Percentiles rank a stretch among this genome's conserved stretches.
Evolutionary conservation across 371 early-diverging fungal species (phyloP).

Genomic region (Entomophthora muscae): DNA sequence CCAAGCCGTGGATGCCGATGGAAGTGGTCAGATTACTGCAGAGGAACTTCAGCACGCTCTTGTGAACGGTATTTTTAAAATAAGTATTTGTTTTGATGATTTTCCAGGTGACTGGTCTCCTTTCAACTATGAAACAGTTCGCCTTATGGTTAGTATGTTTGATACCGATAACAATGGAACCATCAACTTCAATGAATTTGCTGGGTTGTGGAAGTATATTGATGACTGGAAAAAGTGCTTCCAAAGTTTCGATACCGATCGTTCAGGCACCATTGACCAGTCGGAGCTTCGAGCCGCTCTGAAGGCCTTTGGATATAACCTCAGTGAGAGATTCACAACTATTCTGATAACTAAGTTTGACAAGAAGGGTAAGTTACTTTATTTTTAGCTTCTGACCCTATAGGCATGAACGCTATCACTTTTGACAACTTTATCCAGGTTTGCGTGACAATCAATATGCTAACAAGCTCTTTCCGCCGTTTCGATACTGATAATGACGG

Average conservation of each 20-base stretch:
- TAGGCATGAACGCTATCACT: conserved; percentile 11
- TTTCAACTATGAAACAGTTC: conserved; percentile 49
- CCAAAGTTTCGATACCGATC: conserved; percentile 39
- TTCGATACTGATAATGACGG: conserved; percentile 39
- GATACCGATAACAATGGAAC: conserved; percentile 39
- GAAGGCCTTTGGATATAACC: conserved; percentile 41
- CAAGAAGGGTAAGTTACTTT: conserved; percentile 24
- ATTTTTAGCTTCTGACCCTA: not conserved
- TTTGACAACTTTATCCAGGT: conserved; percentile 50
- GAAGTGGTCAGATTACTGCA: conserved; percentile 17
- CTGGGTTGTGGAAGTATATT: conserved; percentile 32
- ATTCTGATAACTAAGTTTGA: conserved; percentile 38
- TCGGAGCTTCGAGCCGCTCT: conserved; percentile 40
- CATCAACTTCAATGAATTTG: conserved; percentile 40
- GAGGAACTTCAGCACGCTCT: conserved; percentile 36
- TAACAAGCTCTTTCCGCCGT: conserved; percentile 41
- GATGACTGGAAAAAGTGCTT: conserved; percentile 54
- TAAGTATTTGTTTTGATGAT: not conserved
- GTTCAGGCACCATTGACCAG: conserved; percentile 40
- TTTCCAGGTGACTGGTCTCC: conserved; percentile 36
- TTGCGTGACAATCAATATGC: conserved; percentile 46
- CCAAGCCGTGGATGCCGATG: conserved; percentile 16
- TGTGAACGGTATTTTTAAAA: conserved; percentile 24
- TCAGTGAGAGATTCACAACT: conserved; percentile 29
- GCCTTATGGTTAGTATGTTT: conserved; percentile 50